Evolutionary conservation across 1,284 basidiomycete species (phyloP), one percentile per base, ranked within the genome.

Genomic region (Naganishia cerealis): DNA sequence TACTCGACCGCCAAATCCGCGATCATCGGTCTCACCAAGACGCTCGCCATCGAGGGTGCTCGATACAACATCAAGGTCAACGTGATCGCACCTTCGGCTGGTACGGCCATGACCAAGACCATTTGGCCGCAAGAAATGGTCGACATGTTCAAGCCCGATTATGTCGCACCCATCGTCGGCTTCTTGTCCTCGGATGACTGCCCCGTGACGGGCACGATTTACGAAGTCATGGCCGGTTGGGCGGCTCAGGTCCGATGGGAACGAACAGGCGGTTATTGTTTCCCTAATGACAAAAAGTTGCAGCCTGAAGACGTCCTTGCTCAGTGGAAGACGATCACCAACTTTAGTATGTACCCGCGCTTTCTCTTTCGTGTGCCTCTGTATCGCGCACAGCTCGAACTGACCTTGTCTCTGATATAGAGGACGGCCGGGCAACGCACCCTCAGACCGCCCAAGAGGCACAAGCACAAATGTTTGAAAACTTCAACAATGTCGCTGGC

Each of bases 111-210:
- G 92, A 94, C 91, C 10, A 86, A 85, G 73, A 93, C 91, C 1
- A 81, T 94, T 74, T 92, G 91, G 90, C 86, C 80, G 15, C 70
- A 69, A 36, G 93, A 96, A 79, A 91, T 94, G 89, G 88, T 98
- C 43, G 89, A 96, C 71, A 91, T 91, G 15, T 93, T 95, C 85
- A 94, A 94, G 87, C 93, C 95, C 57, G 94, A 97, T 75, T 96
- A 85, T 74, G 87, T 99, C 67, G 92, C 95, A 1, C 86, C 96
- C 21, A 79, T 97, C 59, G 93, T 98, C 33, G 94, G 92, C 6
- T 99, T 90, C 81, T 85, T 99, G 36, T 89, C 87, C 12, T 94
- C 91, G 77, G 86, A 89, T 79, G 86, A 93, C 75, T 85, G 85
- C 38, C 85, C 89, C 67, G 88, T 88, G 33, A 88, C 90, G 18